These are phyloP conservation scores for Corymbia citriodora DNA, from an alignment of 441 rosid genomes.

Conservation along the genomic window DNA sequence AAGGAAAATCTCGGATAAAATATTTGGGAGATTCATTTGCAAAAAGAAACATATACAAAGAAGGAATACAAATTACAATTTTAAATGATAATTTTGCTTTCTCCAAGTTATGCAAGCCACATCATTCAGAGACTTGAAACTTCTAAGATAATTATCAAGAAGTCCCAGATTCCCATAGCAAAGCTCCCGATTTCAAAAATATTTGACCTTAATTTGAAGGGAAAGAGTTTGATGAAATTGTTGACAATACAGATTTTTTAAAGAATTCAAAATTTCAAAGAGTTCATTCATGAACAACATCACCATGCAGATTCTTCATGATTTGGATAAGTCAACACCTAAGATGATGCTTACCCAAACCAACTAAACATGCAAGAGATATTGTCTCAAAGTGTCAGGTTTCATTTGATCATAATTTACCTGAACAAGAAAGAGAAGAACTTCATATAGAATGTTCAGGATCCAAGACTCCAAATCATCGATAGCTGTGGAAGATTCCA, in stretches of 20 bases:
- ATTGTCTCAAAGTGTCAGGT: neutral
- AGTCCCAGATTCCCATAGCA: neutral
- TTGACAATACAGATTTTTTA: neutral
- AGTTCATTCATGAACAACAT: neutral
- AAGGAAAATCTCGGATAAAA: neutral
- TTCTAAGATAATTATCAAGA: neutral
- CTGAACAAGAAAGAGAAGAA: constrained; percentile 97
- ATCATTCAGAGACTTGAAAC: neutral
- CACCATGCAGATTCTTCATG: neutral
- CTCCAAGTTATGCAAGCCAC: neutral
- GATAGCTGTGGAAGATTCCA: constrained; percentile 59
- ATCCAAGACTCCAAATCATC: constrained; percentile 91
- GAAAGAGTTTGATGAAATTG: neutral
- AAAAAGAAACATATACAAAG: neutral
- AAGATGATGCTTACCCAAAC: neutral
- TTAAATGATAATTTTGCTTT: neutral
- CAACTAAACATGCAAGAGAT: neutral
- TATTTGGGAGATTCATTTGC: neutral
- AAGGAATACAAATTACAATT: neutral
- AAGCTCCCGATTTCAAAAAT: neutral
- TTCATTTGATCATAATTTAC: constrained; percentile 20
- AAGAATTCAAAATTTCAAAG: neutral
- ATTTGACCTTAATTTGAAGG: neutral
- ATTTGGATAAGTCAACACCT: neutral
- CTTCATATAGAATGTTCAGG: constrained; percentile 78